Evolutionary conservation across 2,329 filamentous ascomycete genomes (phyloP).

Genomic region (Aotearoamyces nothofagi): DNA sequence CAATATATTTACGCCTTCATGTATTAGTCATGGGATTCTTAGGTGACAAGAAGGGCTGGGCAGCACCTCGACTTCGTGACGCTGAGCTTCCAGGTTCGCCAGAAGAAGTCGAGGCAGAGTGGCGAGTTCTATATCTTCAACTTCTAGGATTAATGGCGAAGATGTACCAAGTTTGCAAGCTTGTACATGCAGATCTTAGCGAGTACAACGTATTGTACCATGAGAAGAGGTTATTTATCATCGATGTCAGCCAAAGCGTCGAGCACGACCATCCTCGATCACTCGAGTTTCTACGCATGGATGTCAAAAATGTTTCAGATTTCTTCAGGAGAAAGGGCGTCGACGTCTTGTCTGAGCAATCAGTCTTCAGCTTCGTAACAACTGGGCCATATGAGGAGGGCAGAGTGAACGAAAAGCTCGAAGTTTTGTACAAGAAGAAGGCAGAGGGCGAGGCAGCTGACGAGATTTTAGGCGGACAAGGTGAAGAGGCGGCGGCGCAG

Average conservation of each 20-base stretch:
- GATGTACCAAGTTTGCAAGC: slow-evolving; percentile 80
- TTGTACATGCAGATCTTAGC: slow-evolving; percentile 92
- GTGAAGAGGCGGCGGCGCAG: slow-evolving; percentile 36
- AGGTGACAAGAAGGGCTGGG: slow-evolving; percentile 72
- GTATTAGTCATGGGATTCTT: slow-evolving; percentile 92
- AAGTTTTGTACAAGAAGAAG: slow-evolving; percentile 48
- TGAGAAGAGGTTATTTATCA: slow-evolving; percentile 70
- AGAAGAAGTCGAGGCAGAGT: slow-evolving; percentile 54
- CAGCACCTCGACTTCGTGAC: slow-evolving; percentile 79
- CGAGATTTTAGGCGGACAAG: slow-evolving; percentile 32
- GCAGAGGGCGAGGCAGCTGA: slow-evolving; percentile 37
- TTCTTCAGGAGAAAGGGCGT: slow-evolving; percentile 85
- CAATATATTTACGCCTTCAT: slow-evolving; percentile 78
- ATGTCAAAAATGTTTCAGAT: slow-evolving; percentile 91
- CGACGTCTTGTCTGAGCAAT: slow-evolving; percentile 61
- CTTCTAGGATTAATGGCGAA: slow-evolving; percentile 78
- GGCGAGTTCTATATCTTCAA: slow-evolving; percentile 67
- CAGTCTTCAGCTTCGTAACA: slow-evolving; percentile 76
- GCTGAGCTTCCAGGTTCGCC: slow-evolving; percentile 46
- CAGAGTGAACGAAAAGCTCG: slow-evolving; percentile 43
- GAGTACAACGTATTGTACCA: slow-evolving; percentile 97
- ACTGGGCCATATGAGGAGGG: slow-evolving; percentile 43
- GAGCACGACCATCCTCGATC: slow-evolving; percentile 92
- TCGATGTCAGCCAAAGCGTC: slow-evolving; percentile 94
- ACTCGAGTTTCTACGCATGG: slow-evolving; percentile 90